phyloP scores from a whole-genome alignment of 139 green algal species.

The Volvox reticuliferus region DNA sequence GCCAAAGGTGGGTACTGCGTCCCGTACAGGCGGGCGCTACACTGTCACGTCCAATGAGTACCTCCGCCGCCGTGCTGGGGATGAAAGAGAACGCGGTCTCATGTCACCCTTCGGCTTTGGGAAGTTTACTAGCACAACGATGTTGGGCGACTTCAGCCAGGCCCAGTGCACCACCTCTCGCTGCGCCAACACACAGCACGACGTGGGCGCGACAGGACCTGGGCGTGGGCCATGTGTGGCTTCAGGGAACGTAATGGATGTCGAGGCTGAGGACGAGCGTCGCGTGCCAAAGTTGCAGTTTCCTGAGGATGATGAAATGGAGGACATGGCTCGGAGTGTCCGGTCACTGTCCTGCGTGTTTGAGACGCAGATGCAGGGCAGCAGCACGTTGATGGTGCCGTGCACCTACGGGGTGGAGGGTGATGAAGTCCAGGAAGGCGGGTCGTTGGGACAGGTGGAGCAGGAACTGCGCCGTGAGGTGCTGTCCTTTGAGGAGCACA shows the following conservation, averaged over 20 bases:
- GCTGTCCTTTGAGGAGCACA: conserved; percentile 5
- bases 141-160: neutral
- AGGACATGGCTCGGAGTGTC: neutral
- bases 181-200: too few relatives aligned
- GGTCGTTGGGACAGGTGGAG: neutral
- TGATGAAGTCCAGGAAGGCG: neutral
- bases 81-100: neutral
- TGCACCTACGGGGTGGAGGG: neutral
- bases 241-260: neutral
- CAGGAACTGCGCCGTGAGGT: neutral
- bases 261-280: neutral
- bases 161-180: neutral
- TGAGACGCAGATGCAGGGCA: neutral
- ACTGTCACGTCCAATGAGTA: neutral
- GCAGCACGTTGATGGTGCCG: neutral
- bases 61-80: neutral
- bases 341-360: conserved; percentile 10
- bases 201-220: neutral
- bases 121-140: neutral
- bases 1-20: conserved; percentile 33
- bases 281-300: neutral
- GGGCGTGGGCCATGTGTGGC: neutral
- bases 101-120: conserved; percentile 43
- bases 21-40: conserved; percentile 7
- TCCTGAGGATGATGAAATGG: neutral